Evolutionary conservation across 805 yeast species (phyloP).

Genomic region (Wickerhamomyces sydowiorum): DNA sequence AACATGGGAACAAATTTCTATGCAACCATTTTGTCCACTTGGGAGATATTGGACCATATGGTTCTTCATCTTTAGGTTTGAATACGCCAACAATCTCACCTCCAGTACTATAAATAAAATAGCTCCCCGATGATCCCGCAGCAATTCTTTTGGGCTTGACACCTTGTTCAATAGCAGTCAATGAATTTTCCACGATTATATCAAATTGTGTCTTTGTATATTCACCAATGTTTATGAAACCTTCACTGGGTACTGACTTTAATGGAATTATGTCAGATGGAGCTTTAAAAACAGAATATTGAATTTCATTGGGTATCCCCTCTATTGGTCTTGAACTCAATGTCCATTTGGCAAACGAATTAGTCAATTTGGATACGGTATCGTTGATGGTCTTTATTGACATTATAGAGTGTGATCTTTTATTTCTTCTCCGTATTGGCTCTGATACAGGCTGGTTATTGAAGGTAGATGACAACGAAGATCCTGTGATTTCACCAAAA

Average conservation of each 20-base stretch:
- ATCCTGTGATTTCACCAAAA: background rate
- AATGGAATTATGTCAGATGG: conserved; percentile 25
- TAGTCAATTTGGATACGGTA: conserved; percentile 22
- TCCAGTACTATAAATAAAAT: conserved; percentile 41
- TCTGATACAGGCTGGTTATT: background rate
- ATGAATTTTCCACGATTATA: conserved; percentile 35
- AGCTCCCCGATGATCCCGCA: conserved; percentile 68
- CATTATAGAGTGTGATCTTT: conserved; percentile 17
- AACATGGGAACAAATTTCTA: conserved; percentile 69
- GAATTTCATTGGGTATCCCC: conserved; percentile 35
- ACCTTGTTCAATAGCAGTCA: conserved; percentile 39
- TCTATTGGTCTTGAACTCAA: conserved; percentile 11
- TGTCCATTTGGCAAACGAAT: conserved; percentile 22
- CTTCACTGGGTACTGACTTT: conserved; percentile 22
- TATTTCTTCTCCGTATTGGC: conserved; percentile 1
- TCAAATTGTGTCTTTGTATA: conserved; percentile 27
- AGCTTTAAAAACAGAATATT: conserved; percentile 50
- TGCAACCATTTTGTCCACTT: conserved; percentile 81
- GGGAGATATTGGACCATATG: conserved; percentile 72
- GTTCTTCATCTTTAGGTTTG: conserved; percentile 78
- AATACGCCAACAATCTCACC: conserved; percentile 50
- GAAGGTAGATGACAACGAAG: background rate
- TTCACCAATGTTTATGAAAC: conserved; percentile 23
- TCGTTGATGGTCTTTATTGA: conserved; percentile 16
- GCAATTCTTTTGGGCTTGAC: conserved; percentile 48